Conservation (phyloP, 371 early-diverging fungal genomes). For the Blakeslea trispora region DNA sequence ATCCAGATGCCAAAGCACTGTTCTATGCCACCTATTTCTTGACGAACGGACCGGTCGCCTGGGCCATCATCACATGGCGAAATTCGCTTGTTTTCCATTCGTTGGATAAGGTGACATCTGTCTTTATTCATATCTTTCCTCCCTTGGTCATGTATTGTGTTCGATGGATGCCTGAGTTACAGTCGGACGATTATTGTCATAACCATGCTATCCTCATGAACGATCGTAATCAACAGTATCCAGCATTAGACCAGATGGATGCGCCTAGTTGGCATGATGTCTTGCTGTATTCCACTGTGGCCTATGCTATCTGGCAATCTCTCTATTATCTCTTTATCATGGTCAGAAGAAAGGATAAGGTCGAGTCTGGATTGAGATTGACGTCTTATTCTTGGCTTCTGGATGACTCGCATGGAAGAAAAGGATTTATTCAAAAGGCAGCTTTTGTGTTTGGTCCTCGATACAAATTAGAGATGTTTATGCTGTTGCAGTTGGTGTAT, state of each 20-base stretch:
- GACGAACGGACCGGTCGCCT: constrained; percentile 68
- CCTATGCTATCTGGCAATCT: constrained; percentile 70
- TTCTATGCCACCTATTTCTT: constrained; percentile 60
- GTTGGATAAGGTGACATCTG: constrained; percentile 74
- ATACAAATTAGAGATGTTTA: constrained; percentile 65
- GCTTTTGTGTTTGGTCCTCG: constrained; percentile 55
- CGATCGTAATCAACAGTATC: constrained; percentile 45
- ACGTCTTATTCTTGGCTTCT: constrained; percentile 74
- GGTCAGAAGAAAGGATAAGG: constrained; percentile 61
- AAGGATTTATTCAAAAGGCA: constrained; percentile 50
- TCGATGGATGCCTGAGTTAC: constrained; percentile 61
- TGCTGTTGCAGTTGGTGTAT: constrained; percentile 65
- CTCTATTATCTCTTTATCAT: constrained; percentile 69
- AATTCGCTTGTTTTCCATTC: constrained; percentile 70
- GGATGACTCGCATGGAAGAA: constrained; percentile 48
- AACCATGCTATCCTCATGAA: constrained; percentile 19
- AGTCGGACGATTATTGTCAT: constrained; percentile 25
- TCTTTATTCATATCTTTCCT: constrained; percentile 73
- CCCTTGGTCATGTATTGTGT: constrained; percentile 62
- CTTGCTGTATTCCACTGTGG: constrained; percentile 49
- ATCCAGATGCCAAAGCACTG: constrained; percentile 49
- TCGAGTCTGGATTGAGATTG: constrained; percentile 60
- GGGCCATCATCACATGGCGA: constrained; percentile 76
- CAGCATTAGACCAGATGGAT: constrained; percentile 37
- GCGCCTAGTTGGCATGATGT: constrained; percentile 34